Evolutionary conservation across 169 alveolate species (phyloP), one percentile per base, ranked within the genome.

Genomic region (Condylostoma magnum): DNA sequence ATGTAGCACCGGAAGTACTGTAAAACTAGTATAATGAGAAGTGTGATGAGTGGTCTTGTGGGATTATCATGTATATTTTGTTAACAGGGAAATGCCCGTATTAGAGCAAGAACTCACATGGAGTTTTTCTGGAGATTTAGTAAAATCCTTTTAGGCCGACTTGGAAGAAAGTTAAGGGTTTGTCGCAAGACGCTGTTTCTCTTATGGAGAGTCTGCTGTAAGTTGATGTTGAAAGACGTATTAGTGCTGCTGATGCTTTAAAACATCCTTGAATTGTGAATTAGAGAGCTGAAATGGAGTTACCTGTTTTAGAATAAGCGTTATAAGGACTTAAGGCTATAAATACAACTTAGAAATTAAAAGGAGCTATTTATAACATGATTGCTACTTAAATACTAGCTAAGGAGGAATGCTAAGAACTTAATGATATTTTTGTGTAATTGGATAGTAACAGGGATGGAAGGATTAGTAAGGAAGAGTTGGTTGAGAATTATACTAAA

Each of bases 221-320:
- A 43, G 84, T 82, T 22, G 86, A 85, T 46, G 86, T 87, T 6
- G 52, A 80, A 10, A 72, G 54, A 51, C 81, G 94, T 48, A 80
- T 83, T 37, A 58, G 88, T 28, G 85, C 90, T 3, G 34, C 69
- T 52, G 87, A 83, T 47, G 86, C 90, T 31, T 77, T 80, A 48
- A 78, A 80, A 48, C 91, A 87, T 68, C 82, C 82, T 25, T 87
- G 94, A 91, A 51, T 77, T 25, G 34, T 37, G 15, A 66, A 60
- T 43, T 47, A 51, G 46, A 58, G 41, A 4, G 46, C 48, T 15
- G 54, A 63, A 0, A 52, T 31, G 0, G 25, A 41, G 25, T 46
- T 47, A 4, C 8, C 56, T 28, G 50, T 51, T 15, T 27, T 41
- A 28, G 48, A 36, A 34, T 37, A 48, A 58, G 66, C 47, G n/a